Evolutionary conservation across 164 flowering plant genomes (phyloP), one percentile per base, ranked within the genome.

Genomic region (Saururus chinensis): DNA sequence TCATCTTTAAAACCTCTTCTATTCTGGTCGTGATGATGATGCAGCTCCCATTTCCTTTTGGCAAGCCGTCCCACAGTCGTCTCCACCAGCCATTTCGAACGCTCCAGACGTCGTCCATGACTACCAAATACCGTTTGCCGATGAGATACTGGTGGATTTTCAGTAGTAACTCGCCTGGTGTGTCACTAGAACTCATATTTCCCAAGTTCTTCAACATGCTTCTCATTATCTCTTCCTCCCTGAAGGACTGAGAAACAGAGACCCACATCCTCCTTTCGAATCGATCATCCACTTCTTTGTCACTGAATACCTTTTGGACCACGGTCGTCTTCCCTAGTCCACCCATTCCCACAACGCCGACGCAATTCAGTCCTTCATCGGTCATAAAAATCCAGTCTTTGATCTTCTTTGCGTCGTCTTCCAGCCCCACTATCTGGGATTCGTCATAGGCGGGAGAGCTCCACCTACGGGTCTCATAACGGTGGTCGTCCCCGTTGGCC

Each of bases 61-160:
- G 82, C 60, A 84, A 55, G 11, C 78, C 84, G 16, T 66, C 66
- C 11, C 51, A 60, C 37, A 84, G 67, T 20, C 64, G 57, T 11
- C 8, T 23, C 88, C 88, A 84, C 79, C 81, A 75, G 6, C 61
- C 41, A 20, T 56, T 37, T 22, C 76, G 67, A 25, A 26, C 1
- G 19, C 70, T 56, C 86, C 86, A 80, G 16, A 81, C 81, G 61
- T 84, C 84, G 60, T 84, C 88, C 74, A 80, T 61, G 49, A 80
- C 86, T 57, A 84, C 60, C 63, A 84, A 37, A 60, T 71, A 84
- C 71, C 73, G 73, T 77, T 78, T 78, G 0, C 79, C 78, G 48
- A 25, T 42, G n/a, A 80, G 79, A 57, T 70, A 70, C 37, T 73
- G 74, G 19, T 78, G 64, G 20, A 80, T 80, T 66, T 75, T 78